A percentile compares a stretch with the other conserved stretches of the same genome.
Conservation (phyloP, 306 rosid genomes). For the Trifolium fragiferum region DNA sequence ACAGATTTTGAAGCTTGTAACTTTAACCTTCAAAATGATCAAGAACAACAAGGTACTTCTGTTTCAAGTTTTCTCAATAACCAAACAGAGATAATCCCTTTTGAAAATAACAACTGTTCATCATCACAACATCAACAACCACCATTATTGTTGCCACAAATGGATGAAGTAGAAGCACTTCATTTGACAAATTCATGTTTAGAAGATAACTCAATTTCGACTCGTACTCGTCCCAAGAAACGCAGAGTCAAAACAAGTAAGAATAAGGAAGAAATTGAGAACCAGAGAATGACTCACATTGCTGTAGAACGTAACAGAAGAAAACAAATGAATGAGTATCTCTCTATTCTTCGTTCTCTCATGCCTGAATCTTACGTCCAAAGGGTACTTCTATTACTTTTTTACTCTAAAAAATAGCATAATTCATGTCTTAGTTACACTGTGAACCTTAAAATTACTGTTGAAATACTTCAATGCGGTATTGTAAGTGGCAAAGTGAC, state of each 20-base stretch:
- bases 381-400: slow-evolving; percentile 57
- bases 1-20: slow-evolving; percentile 2
- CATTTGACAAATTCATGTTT: slow-evolving; percentile 45
- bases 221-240: slow-evolving; percentile 61
- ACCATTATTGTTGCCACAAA: slow-evolving; percentile 35
- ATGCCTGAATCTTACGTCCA: slow-evolving; percentile 94
- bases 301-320: slow-evolving; percentile 94
- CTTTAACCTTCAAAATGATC: slow-evolving; percentile 41
- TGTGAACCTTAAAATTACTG: too few species aligned
- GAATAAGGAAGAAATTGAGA: slow-evolving; percentile 92
- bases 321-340: slow-evolving; percentile 94
- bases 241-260: slow-evolving; percentile 67
- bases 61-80: slow-evolving; percentile 48
- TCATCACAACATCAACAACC: slow-evolving; percentile 24
- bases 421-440: background rate
- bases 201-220: slow-evolving; percentile 42
- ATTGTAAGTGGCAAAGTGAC: too few species aligned
- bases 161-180: background rate
- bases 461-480: too few species aligned
- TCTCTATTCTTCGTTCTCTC: slow-evolving; percentile 82
- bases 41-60: slow-evolving; percentile 35
- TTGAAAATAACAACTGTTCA: slow-evolving; percentile 33
- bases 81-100: slow-evolving; percentile 61
- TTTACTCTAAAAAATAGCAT: background rate
- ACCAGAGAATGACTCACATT: slow-evolving; percentile 98